Conservation (phyloP, 108 stramenopile species). For the Skeletonema menzelii region DNA sequence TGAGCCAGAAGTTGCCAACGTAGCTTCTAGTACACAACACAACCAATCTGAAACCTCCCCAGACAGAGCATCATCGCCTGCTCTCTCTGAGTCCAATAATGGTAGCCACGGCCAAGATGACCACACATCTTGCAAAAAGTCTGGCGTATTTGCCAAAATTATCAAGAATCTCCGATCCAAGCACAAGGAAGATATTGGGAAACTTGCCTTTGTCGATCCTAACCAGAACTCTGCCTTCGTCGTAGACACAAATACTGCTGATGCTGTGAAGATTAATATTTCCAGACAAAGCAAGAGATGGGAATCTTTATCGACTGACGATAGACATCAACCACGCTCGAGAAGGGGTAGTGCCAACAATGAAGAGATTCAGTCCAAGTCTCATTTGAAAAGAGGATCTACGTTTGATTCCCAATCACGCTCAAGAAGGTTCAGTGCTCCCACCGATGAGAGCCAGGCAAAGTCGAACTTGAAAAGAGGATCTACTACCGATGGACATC, state of each 20-base stretch:
- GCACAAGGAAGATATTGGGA: constrained; percentile 7
- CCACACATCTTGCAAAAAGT: constrained; percentile 10
- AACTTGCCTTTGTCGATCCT: constrained; percentile 33
- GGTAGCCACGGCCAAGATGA: background rate
- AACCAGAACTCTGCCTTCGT: constrained; percentile 27
- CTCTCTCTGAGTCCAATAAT: background rate
- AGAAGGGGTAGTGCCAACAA: background rate
- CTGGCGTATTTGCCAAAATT: constrained; percentile 30
- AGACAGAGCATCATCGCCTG: constrained; percentile 3
- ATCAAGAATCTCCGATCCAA: constrained; percentile 24
- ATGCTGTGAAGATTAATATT: background rate
- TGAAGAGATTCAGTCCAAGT: background rate
- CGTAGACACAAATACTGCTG: constrained; percentile 7
- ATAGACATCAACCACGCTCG: background rate
- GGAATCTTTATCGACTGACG: background rate
- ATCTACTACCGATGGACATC: background rate
- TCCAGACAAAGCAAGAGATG: background rate
- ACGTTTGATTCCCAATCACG: background rate
- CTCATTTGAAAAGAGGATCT: background rate
- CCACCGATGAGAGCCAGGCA: background rate
- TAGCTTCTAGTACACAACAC: background rate
- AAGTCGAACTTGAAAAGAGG: background rate
- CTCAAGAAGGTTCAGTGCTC: background rate
- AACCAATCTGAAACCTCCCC: background rate
- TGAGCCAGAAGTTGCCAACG: background rate